These are phyloP conservation scores for Mortierella sp. DNA, from an alignment of 371 early-diverging fungal species.

Conservation along the genomic window DNA sequence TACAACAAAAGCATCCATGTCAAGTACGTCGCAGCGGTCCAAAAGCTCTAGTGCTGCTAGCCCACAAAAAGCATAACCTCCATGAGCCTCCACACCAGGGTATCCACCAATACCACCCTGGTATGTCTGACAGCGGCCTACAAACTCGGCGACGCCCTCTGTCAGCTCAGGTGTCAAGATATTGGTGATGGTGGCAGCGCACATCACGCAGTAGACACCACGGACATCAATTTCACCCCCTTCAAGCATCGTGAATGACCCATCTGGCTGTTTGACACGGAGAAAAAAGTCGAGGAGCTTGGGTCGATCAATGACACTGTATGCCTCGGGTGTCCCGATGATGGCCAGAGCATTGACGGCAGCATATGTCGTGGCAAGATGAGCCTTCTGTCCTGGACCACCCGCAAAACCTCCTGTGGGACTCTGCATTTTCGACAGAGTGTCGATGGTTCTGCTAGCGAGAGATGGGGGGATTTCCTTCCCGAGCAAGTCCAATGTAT, in stretches of 20 bases:
- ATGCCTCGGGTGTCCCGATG: conserved; percentile 73
- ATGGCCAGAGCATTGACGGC: conserved; percentile 78
- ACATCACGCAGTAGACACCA: conserved; percentile 89
- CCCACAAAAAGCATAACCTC: conserved; percentile 95
- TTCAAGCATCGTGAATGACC: conserved; percentile 87
- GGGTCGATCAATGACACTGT: conserved; percentile 66
- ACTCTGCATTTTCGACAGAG: conserved; percentile 70
- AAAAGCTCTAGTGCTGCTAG: conserved; percentile 86
- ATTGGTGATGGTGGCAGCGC: conserved; percentile 76
- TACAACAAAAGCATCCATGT: conserved; percentile 48
- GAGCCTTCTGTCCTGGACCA: conserved; percentile 76
- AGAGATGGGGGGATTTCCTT: conserved; percentile 45
- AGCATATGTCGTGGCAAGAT: conserved; percentile 86
- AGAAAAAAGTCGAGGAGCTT: conserved; percentile 76
- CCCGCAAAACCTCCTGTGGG: conserved; percentile 86
- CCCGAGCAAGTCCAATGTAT: conserved; percentile 79
- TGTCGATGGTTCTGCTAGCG: conserved; percentile 62
- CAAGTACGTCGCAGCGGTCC: conserved; percentile 61
- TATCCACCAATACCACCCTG: conserved; percentile 93
- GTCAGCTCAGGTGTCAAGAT: conserved; percentile 81
- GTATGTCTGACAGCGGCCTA: conserved; percentile 86
- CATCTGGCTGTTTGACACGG: conserved; percentile 84
- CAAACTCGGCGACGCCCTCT: conserved; percentile 70
- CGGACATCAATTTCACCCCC: conserved; percentile 95
- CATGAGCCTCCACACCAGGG: conserved; percentile 94